Evolutionary conservation across 2,329 filamentous ascomycete genomes (phyloP).

Genomic region (Dryadomyces sulphureus): DNA sequence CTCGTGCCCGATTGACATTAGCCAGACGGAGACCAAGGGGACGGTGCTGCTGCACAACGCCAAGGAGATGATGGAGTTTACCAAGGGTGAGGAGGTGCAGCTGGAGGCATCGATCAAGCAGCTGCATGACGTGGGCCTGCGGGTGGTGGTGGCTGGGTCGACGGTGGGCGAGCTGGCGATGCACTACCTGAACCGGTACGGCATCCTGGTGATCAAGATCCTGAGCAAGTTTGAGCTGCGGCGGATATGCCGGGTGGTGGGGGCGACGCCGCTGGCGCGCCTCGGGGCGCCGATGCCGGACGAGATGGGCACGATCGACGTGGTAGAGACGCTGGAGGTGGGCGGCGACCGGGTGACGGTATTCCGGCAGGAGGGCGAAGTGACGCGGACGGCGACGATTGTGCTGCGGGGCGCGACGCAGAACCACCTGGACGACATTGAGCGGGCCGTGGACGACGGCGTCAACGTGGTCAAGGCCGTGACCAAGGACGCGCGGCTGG

Average conservation of each 20-base stretch:
- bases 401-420: slow-evolving; percentile 92
- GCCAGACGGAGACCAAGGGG: slow-evolving; percentile 97
- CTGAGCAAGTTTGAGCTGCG: slow-evolving; percentile 97
- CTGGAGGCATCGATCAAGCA: slow-evolving; percentile 89
- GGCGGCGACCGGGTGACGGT: slow-evolving; percentile 96
- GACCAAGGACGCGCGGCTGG: slow-evolving; percentile 78
- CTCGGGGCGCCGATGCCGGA: slow-evolving; percentile 98
- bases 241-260: slow-evolving; percentile 87
- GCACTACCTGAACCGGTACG: slow-evolving; percentile 96
- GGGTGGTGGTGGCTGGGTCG: slow-evolving; percentile 82
- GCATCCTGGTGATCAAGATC: slow-evolving; percentile 91
- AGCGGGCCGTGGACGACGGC: slow-evolving; percentile 92
- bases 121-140: slow-evolving; percentile 81
- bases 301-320: slow-evolving; percentile 88
- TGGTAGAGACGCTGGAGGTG: slow-evolving; percentile 96
- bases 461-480: slow-evolving; percentile 99
- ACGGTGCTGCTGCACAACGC: slow-evolving; percentile 94
- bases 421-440: slow-evolving; percentile 94
- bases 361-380: slow-evolving; percentile 89
- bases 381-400: slow-evolving; percentile 83
- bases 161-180: slow-evolving; percentile 92
- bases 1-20: slow-evolving; percentile 89
- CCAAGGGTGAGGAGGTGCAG: slow-evolving; percentile 87
- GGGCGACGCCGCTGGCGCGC: slow-evolving; percentile 88
- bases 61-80: slow-evolving; percentile 98